A percentile compares a stretch with the other conserved stretches of the same genome.
Evolutionary conservation across 306 rosid species (phyloP).

Genomic region (Vigna nakashimae): DNA sequence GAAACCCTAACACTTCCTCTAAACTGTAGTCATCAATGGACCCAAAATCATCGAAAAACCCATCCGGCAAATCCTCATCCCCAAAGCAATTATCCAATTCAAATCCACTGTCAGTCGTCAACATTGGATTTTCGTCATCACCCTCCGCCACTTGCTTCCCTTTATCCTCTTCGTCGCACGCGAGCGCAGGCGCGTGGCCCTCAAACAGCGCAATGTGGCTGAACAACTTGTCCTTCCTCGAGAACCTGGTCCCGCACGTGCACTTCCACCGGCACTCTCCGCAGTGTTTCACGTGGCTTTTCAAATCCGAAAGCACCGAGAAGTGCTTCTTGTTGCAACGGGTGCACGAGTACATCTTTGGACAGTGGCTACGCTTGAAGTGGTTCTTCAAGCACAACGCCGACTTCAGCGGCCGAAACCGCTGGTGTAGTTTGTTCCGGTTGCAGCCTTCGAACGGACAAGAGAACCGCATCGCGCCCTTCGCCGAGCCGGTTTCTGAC

Average conservation of each 20-base stretch:
- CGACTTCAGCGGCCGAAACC: slow-evolving; percentile 75
- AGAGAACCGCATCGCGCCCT: slow-evolving; percentile 56
- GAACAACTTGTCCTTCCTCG: slow-evolving; percentile 81
- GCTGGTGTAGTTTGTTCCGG: slow-evolving; percentile 64
- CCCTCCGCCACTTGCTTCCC: slow-evolving; percentile 44
- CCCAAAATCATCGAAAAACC: slow-evolving; percentile 58
- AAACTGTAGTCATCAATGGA: slow-evolving; percentile 49
- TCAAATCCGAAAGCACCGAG: slow-evolving; percentile 81
- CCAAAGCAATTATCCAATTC: slow-evolving; percentile 12
- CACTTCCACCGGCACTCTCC: slow-evolving; percentile 78
- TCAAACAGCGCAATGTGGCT: slow-evolving; percentile 82
- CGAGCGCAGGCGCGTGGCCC: slow-evolving; percentile 86
- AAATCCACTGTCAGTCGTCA: not conserved
- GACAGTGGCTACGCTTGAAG: slow-evolving; percentile 94
- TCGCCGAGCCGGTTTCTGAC: not conserved
- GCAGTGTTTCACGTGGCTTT: slow-evolving; percentile 77
- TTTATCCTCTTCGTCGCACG: slow-evolving; percentile 49
- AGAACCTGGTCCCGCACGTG: slow-evolving; percentile 86
- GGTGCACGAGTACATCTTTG: slow-evolving; percentile 77
- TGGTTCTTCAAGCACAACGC: slow-evolving; percentile 80
- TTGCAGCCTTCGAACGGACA: slow-evolving; percentile 82
- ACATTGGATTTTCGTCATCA: slow-evolving; percentile 11
- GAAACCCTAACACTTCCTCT: slow-evolving; percentile 49
- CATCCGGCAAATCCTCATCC: slow-evolving; percentile 50
- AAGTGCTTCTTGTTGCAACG: slow-evolving; percentile 80